Conservation (phyloP, 192 early-diverging fungal genomes). For the Entomortierella parvispora region DNA sequence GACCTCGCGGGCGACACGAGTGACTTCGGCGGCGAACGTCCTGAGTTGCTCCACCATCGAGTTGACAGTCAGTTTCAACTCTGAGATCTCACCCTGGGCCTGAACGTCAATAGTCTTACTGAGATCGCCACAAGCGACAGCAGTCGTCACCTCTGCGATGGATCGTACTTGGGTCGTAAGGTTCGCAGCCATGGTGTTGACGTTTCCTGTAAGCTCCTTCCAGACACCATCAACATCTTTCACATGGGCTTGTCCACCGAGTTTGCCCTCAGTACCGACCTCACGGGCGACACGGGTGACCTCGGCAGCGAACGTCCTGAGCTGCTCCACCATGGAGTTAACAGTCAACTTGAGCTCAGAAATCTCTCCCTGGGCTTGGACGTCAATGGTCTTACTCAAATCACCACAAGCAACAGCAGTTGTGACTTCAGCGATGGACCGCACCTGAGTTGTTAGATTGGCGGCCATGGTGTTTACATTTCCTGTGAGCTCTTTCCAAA, state of each 20-base stretch:
- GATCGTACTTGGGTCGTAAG: conserved; percentile 73
- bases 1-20: conserved; percentile 62
- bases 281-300: conserved; percentile 70
- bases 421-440: conserved; percentile 70
- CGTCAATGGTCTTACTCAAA: conserved; percentile 64
- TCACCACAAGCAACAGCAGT: conserved; percentile 75
- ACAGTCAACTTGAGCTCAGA: conserved; percentile 67
- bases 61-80: background rate
- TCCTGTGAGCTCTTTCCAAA: conserved; percentile 76
- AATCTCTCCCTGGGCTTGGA: conserved; percentile 68
- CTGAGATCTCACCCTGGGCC: background rate
- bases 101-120: conserved; percentile 67
- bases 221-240: conserved; percentile 69
- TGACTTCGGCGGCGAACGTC: conserved; percentile 62
- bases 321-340: conserved; percentile 73
- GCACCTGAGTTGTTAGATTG: conserved; percentile 73
- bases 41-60: conserved; percentile 18
- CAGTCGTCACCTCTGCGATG: conserved; percentile 68
- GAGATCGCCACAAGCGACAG: conserved; percentile 70
- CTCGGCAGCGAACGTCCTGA: conserved; percentile 68
- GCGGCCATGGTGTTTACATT: conserved; percentile 79
- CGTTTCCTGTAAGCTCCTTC: conserved; percentile 71
- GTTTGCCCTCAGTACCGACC: conserved; percentile 67
- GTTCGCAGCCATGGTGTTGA: conserved; percentile 73
- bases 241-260: conserved; percentile 64